Percentiles rank a stretch among this genome's conserved stretches.
Evolutionary conservation across 805 yeast species (phyloP).

Genomic region (Pichia exigua): DNA sequence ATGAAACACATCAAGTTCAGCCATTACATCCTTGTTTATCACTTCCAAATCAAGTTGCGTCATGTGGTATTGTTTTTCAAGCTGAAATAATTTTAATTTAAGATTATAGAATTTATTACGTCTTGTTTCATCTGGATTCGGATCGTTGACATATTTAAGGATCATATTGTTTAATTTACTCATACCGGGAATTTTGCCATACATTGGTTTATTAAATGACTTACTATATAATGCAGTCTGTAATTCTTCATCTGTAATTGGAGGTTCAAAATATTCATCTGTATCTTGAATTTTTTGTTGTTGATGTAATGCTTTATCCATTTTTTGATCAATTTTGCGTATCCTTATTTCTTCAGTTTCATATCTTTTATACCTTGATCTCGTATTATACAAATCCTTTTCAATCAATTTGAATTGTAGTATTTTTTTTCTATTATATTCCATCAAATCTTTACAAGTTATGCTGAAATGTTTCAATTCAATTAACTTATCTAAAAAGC

Average conservation of each 20-base stretch:
- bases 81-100: constrained; percentile 25
- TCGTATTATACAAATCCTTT: constrained; percentile 20
- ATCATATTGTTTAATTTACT: constrained; percentile 28
- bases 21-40: constrained; percentile 20
- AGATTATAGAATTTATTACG: constrained; percentile 24
- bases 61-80: constrained; percentile 25
- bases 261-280: constrained; percentile 16
- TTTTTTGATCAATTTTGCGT: constrained; percentile 25
- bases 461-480: constrained; percentile 29
- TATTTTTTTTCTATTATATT: constrained; percentile 28
- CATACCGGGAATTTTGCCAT: constrained; percentile 30
- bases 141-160: constrained; percentile 27
- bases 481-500: constrained; percentile 27
- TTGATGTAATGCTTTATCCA: constrained; percentile 15
- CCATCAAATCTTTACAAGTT: constrained; percentile 26
- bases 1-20: constrained; percentile 24
- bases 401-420: constrained; percentile 26
- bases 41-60: constrained; percentile 19
- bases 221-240: constrained; percentile 25
- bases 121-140: constrained; percentile 29
- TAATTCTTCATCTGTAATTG: constrained; percentile 27
- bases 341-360: constrained; percentile 27
- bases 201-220: constrained; percentile 21
- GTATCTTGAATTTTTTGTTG: constrained; percentile 11
- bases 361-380: constrained; percentile 20